Evolutionary conservation across 148 eudicot species (phyloP).

Genomic region (Rhododendron ferrugineum): DNA sequence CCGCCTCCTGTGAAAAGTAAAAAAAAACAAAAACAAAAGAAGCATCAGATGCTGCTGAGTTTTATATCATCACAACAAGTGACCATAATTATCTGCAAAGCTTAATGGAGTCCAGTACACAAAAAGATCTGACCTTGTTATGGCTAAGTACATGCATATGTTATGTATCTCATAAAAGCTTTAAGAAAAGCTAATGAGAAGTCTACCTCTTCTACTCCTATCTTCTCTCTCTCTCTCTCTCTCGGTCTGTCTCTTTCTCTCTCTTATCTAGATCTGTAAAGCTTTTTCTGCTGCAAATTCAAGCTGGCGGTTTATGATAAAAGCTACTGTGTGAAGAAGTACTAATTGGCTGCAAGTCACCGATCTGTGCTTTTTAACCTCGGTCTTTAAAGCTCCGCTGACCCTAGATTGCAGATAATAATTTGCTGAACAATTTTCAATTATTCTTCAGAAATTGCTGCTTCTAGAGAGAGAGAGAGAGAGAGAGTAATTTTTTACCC

Average conservation of each 20-base stretch:
- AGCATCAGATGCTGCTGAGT: conserved; percentile 12
- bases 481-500: conserved; percentile 1
- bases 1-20: not conserved
- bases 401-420: not conserved
- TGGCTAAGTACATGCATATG: not conserved
- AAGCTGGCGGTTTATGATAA: conserved; percentile 6
- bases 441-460: not conserved
- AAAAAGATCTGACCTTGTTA: conserved; percentile 2
- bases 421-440: not conserved
- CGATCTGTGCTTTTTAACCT: not conserved
- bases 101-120: not conserved
- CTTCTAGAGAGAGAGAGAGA: not conserved
- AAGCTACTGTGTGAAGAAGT: not conserved
- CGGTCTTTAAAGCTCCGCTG: conserved; percentile 8
- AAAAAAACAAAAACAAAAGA: not conserved
- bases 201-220: not conserved
- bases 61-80: not conserved
- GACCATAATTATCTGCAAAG: not conserved
- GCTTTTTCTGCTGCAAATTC: conserved; percentile 5
- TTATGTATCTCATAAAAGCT: not conserved
- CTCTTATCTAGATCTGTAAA: not conserved
- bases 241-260: not conserved
- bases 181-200: conserved; percentile 4
- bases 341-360: conserved; percentile 5
- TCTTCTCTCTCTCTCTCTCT: too few species aligned